Percentiles rank a stretch among this genome's conserved stretches.
phyloP scores from a whole-genome alignment of 768 basidiomycete genomes.

The Pleurotus cornucopiae region DNA sequence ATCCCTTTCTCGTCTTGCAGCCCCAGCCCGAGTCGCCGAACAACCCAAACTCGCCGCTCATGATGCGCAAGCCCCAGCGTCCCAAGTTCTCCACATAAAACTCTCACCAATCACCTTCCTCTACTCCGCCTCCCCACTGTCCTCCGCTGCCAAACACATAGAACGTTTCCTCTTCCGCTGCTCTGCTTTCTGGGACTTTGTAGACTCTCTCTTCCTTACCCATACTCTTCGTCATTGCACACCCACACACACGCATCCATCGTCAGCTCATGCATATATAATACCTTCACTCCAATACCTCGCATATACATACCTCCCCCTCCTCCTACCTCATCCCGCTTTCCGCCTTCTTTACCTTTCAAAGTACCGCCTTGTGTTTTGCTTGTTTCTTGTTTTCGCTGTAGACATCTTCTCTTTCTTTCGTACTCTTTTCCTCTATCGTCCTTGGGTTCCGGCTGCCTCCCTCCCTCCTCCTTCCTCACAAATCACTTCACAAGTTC shows the following conservation, averaged over 20 bases:
- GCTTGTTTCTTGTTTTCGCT: not conserved
- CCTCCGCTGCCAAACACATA: not conserved
- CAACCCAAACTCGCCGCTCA: slow-evolving; percentile 41
- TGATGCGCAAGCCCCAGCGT: slow-evolving; percentile 46
- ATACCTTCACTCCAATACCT: not conserved
- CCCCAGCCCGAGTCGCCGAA: slow-evolving; percentile 26
- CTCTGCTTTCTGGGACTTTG: slow-evolving; percentile 2
- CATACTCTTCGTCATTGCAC: not conserved
- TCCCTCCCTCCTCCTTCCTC: too few species aligned
- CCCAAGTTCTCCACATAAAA: slow-evolving; percentile 6
- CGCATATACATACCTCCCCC: too few species aligned
- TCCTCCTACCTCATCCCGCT: too few species aligned
- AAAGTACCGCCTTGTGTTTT: too few species aligned
- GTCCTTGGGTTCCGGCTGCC: too few species aligned
- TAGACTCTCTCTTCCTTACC: not conserved
- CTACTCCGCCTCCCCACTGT: not conserved
- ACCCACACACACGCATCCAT: not conserved
- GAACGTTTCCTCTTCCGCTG: not conserved
- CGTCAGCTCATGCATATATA: not conserved
- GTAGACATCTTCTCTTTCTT: not conserved
- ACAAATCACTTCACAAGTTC: too few species aligned
- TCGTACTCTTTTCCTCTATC: not conserved
- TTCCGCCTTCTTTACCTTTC: too few species aligned
- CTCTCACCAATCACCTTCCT: not conserved
- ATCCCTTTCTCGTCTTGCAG: slow-evolving; percentile 1